Percentiles rank a stretch among this genome's conserved stretches.
Evolutionary conservation across 495 filamentous ascomycete genomes (phyloP).

Genomic region (Sordaria brevicollis): DNA sequence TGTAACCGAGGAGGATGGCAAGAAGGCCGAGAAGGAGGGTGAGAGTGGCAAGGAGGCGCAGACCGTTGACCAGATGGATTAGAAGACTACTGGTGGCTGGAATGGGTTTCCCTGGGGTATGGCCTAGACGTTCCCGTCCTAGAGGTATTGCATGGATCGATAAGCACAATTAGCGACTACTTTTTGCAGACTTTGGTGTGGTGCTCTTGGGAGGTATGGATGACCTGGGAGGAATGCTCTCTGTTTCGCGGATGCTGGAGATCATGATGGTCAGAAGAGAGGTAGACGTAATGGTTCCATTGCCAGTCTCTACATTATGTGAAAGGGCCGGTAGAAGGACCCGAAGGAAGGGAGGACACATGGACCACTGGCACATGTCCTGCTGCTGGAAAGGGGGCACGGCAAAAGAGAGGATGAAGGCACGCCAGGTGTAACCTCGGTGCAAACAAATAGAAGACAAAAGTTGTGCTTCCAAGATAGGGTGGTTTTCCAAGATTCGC

Average conservation of each 20-base stretch:
- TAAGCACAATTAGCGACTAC: too few relatives aligned
- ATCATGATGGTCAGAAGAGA: too few relatives aligned
- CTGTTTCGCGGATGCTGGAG: too few relatives aligned
- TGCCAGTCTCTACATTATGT: neutral
- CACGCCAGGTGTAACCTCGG: neutral
- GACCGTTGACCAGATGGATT: neutral
- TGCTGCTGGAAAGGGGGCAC: neutral
- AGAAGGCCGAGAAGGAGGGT: slow-evolving; percentile 15
- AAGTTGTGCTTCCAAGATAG: neutral
- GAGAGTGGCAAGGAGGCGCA: neutral
- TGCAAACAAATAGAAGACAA: neutral
- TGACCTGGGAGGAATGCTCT: too few relatives aligned
- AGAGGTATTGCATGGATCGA: too few relatives aligned
- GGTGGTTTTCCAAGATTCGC: neutral
- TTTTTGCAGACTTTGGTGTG: too few relatives aligned
- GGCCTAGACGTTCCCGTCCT: neutral
- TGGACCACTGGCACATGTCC: neutral
- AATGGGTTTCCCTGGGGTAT: neutral
- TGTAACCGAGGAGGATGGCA: slow-evolving; percentile 41
- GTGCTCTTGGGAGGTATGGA: too few relatives aligned
- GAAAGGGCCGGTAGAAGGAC: neutral
- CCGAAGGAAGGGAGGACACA: neutral
- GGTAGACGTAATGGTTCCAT: too few relatives aligned
- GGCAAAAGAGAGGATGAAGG: neutral
- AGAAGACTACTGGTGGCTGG: neutral